Evolutionary conservation across 805 yeast genomes (phyloP), one percentile per base, ranked within the genome.

Genomic region (Diddensiella transvaalensis): DNA sequence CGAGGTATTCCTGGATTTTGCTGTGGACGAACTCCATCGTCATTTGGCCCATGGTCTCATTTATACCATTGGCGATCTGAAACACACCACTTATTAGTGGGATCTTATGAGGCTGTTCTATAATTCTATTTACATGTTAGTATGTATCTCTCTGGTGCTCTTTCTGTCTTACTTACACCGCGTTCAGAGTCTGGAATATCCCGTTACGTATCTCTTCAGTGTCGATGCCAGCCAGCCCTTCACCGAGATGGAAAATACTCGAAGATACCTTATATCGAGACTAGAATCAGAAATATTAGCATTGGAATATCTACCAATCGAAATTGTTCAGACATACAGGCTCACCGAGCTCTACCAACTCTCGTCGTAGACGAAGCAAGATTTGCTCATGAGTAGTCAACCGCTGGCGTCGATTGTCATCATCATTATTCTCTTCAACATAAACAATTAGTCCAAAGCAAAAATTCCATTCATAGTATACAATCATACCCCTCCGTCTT

Each of bases 41-140:
- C 43, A 78, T 77, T 55, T 80, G 78, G 44, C 95, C 91, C 38
- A 87, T 81, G 33, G 77, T 70, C 30, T 78, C 75, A 64, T 79
- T 80, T 50, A 76, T 75, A 21, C 84, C 72, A 66, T 85, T 83
- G 41, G 87, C 80, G 19, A 82, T 70, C 59, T 83, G 75, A 3
- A 89, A 68, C 55, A 88, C 71, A 5, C 82, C 79, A 22, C 88
- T 77, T 49, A 91, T 66, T n/a, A 82, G 77, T 11, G 83, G 79
- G 50, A 84, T 77, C 63, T 90, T 93, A 54, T 90, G 96, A 0
- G 99, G 98, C 65, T 91, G 96, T 65, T 93, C 98, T 23, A 78
- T 67, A 8, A 84, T 73, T 26, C 32, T 26, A 26, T 13, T 26
- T 13, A n/a, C n/a, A n/a, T n/a, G n/a, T n/a, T n/a, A n/a, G n/a